Evolutionary conservation across 805 yeast genomes (phyloP).

Genomic region (Tetrapisispora phaffii): DNA sequence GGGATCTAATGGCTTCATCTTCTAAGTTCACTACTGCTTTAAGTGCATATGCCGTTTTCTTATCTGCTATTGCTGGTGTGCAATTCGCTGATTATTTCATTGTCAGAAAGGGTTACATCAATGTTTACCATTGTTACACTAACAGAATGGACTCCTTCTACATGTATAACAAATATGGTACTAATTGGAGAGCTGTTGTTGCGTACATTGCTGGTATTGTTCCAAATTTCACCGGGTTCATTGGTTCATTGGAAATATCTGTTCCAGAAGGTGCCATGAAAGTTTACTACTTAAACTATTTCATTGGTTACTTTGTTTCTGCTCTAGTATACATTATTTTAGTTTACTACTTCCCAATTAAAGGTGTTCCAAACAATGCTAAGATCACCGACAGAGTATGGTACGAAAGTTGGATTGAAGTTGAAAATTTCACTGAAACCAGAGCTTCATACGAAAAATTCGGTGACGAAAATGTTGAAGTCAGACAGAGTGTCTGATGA

Average conservation of each 20-base stretch:
- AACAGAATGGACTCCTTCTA: slow-evolving; percentile 40
- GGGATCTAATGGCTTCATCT: slow-evolving; percentile 65
- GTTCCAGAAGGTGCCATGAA: slow-evolving; percentile 74
- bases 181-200: slow-evolving; percentile 75
- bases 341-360: slow-evolving; percentile 43
- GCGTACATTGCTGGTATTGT: slow-evolving; percentile 74
- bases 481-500: background rate
- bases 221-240: slow-evolving; percentile 82
- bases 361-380: slow-evolving; percentile 35
- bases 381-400: slow-evolving; percentile 38
- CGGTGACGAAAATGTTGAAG: slow-evolving; percentile 4
- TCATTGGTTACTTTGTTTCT: slow-evolving; percentile 61
- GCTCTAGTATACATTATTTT: slow-evolving; percentile 45
- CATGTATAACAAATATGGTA: slow-evolving; percentile 51
- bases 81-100: slow-evolving; percentile 57
- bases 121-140: slow-evolving; percentile 54
- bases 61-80: slow-evolving; percentile 76
- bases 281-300: slow-evolving; percentile 64
- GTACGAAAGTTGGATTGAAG: slow-evolving; percentile 53
- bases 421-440: slow-evolving; percentile 47
- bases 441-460: slow-evolving; percentile 14
- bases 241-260: slow-evolving; percentile 66
- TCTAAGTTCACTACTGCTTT: slow-evolving; percentile 70
- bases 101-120: slow-evolving; percentile 63
- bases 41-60: slow-evolving; percentile 72